phyloP scores from a whole-genome alignment of 2,329 filamentous ascomycete species.

The Ilyonectria destructans region DNA sequence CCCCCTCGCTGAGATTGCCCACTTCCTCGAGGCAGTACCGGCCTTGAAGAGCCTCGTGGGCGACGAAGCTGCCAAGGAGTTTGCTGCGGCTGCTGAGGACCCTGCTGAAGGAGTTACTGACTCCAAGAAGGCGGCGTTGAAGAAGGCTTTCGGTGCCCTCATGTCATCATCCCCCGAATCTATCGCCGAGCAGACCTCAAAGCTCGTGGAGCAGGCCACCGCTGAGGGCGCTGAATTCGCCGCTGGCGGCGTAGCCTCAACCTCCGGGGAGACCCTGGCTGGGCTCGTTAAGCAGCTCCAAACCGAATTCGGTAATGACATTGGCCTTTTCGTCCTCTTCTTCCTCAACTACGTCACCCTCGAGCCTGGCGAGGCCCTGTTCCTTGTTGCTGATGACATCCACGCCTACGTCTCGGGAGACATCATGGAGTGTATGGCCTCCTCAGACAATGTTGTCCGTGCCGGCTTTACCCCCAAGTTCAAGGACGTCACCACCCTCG shows the following conservation, averaged over 20 bases:
- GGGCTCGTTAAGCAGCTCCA: slow-evolving; percentile 85
- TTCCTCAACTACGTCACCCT: slow-evolving; percentile 97
- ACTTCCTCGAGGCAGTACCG: slow-evolving; percentile 78
- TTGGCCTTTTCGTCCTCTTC: slow-evolving; percentile 95
- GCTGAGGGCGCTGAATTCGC: slow-evolving; percentile 82
- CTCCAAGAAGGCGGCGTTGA: slow-evolving; percentile 84
- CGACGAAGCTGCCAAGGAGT: slow-evolving; percentile 72
- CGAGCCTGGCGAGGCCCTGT: slow-evolving; percentile 92
- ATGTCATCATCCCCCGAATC: slow-evolving; percentile 83
- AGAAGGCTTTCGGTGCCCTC: slow-evolving; percentile 81
- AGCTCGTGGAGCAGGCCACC: slow-evolving; percentile 81
- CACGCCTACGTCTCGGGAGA: slow-evolving; percentile 95
- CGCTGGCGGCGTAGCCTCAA: slow-evolving; percentile 78
- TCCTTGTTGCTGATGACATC: slow-evolving; percentile 96
- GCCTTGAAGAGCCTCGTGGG: slow-evolving; percentile 79
- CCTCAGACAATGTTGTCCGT: slow-evolving; percentile 98
- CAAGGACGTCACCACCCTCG: slow-evolving; percentile 93
- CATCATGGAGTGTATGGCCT: slow-evolving; percentile 99
- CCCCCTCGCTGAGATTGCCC: slow-evolving; percentile 86
- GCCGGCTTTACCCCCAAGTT: slow-evolving; percentile 99
- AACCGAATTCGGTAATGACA: slow-evolving; percentile 88
- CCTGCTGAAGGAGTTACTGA: slow-evolving; percentile 59
- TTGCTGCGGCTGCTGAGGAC: slow-evolving; percentile 66
- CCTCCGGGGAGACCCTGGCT: slow-evolving; percentile 79
- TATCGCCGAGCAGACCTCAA: slow-evolving; percentile 69